phyloP scores from a whole-genome alignment of 768 basidiomycete genomes.

The Tulasnella sp. region DNA sequence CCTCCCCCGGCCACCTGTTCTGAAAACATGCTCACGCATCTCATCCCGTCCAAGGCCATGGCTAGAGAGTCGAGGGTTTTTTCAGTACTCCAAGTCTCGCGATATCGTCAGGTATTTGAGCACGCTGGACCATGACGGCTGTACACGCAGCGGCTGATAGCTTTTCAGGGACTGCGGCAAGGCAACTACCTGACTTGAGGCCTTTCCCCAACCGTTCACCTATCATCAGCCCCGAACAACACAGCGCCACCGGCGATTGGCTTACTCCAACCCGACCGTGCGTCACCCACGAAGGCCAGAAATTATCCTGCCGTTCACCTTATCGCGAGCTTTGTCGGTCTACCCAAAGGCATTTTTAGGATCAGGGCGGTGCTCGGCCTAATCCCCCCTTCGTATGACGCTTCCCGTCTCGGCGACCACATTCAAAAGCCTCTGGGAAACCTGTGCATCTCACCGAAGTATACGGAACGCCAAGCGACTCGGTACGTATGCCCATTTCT shows the following conservation, averaged over 20 bases:
- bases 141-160: conserved; percentile 12
- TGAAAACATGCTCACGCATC: not conserved
- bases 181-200: conserved; percentile 8
- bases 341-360: not conserved
- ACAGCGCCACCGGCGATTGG: not conserved
- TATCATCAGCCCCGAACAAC: not conserved
- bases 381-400: not conserved
- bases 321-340: not conserved
- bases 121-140: not conserved
- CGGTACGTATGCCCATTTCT: conserved; percentile 2
- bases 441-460: not conserved
- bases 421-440: conserved; percentile 20
- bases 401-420: not conserved
- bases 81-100: not conserved
- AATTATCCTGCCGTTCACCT: not conserved
- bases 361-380: not conserved
- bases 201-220: conserved; percentile 1
- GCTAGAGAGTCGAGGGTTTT: not conserved
- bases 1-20: conserved; percentile 6
- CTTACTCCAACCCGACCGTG: not conserved
- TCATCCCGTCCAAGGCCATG: not conserved
- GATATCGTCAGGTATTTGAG: conserved; percentile 13
- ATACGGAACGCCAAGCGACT: conserved; percentile 15
- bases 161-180: conserved; percentile 8
- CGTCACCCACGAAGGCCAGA: not conserved